Conservation (phyloP, 2,329 filamentous ascomycete genomes). For the Harringtonia aguacate region DNA sequence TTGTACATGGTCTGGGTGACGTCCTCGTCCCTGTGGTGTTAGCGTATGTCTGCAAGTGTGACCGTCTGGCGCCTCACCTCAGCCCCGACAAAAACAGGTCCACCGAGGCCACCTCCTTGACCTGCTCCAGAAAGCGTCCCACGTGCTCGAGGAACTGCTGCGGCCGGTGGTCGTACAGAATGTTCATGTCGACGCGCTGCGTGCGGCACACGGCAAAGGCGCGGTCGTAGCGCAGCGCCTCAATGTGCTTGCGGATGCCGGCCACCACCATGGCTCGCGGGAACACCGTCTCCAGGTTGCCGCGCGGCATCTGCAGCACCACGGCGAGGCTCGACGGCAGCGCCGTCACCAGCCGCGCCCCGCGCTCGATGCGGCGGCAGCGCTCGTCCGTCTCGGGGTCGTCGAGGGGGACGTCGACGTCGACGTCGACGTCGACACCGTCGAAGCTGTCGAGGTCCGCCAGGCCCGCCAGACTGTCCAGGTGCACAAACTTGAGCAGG, state of each 20-base stretch:
- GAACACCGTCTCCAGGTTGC: conserved; percentile 91
- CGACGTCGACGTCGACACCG: neutral
- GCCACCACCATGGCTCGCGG: conserved; percentile 87
- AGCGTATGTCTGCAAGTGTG: neutral
- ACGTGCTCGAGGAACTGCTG: conserved; percentile 73
- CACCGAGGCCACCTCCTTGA: conserved; percentile 70
- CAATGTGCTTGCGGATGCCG: conserved; percentile 73
- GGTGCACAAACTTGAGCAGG: conserved; percentile 86
- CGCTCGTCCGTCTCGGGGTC: conserved; percentile 87
- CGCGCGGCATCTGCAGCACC: conserved; percentile 87
- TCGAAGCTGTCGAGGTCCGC: neutral
- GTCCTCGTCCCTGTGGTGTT: conserved; percentile 62
- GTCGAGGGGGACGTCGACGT: conserved; percentile 69
- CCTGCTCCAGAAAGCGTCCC: conserved; percentile 68
- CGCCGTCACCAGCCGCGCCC: conserved; percentile 75
- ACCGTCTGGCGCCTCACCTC: conserved; percentile 38
- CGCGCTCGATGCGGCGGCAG: conserved; percentile 84
- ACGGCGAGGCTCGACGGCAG: conserved; percentile 82
- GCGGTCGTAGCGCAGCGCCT: conserved; percentile 66
- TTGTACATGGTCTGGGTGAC: conserved; percentile 90
- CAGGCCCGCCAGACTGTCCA: conserved; percentile 55
- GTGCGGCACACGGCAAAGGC: conserved; percentile 84
- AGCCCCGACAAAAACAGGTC: conserved; percentile 86
- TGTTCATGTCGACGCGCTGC: conserved; percentile 96
- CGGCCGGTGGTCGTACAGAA: conserved; percentile 87